phyloP scores from a whole-genome alignment of 1,139 yeast genomes.

The Saccharomyces hybrid region DNA sequence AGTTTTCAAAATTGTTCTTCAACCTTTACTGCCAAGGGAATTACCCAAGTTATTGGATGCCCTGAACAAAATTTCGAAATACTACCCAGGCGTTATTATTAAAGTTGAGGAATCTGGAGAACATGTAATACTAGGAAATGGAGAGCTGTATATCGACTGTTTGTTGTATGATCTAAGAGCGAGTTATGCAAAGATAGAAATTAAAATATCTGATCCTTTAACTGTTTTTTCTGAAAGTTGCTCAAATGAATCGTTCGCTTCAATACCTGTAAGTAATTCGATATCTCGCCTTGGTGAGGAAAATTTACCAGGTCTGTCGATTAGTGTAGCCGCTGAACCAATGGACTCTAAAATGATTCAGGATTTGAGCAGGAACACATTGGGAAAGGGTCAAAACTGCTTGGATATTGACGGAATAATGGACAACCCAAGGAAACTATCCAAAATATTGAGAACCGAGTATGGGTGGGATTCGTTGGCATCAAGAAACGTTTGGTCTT shows the following conservation, averaged over 20 bases:
- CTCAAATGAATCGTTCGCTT: constrained; percentile 55
- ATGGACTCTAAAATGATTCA: constrained; percentile 45
- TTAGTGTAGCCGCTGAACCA: constrained; percentile 78
- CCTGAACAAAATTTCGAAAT: constrained; percentile 50
- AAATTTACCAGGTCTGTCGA: constrained; percentile 48
- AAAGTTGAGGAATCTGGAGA: constrained; percentile 88
- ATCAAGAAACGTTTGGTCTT: constrained; percentile 74
- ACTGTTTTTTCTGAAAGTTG: constrained; percentile 77
- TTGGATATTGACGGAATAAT: constrained; percentile 13
- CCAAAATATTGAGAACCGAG: constrained; percentile 47
- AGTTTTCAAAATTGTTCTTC: constrained; percentile 73
- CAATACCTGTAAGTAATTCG: constrained; percentile 40
- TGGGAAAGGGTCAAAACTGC: constrained; percentile 24
- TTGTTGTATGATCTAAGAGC: constrained; percentile 67
- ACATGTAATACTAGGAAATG: constrained; percentile 70
- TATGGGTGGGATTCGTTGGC: constrained; percentile 81
- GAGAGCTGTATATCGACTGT: constrained; percentile 85
- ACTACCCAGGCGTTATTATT: constrained; percentile 58
- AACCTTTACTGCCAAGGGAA: constrained; percentile 74
- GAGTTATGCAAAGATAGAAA: constrained; percentile 52
- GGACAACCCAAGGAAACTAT: constrained; percentile 38
- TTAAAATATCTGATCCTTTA: constrained; percentile 80
- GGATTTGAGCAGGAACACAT: constrained; percentile 50
- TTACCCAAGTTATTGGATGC: constrained; percentile 66
- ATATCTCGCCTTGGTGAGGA: constrained; percentile 14